Evolutionary conservation across 345 rosid genomes (phyloP), one percentile per base, ranked within the genome.

Genomic region (Eucalyptus curtisii): DNA sequence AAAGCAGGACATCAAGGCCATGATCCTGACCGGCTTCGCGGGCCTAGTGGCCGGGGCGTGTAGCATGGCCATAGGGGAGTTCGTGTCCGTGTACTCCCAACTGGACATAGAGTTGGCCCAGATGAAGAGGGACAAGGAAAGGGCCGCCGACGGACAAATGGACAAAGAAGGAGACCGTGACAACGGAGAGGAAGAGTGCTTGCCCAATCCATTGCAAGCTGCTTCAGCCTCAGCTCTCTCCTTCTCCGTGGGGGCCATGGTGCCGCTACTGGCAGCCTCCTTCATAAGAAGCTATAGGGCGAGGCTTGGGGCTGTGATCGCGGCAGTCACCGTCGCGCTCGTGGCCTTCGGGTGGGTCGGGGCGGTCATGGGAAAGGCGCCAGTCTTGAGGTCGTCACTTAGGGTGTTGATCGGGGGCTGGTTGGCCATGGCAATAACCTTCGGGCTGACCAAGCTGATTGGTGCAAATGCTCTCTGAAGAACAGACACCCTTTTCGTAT

Each of bases 61-160:
- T 80, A 97, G 99, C 92, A 97, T 97, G 99, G 98, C 99, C 20
- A 96, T 97, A 5, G 99, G 99, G 30, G 99, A 97, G 90, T 96
- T 94, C 19, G 99, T 97, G 49, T 97, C 99, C 3, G 99, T 97
- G 33, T 93, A 96, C 90, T 94, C 99, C 24, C 99, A 97, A 57
- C 87, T 95, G 19, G 99, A 97, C 82, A 94, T 96, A 7, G 97
- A 97, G 91, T 24, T 96, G 31, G 97, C 99, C 64, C 99, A 97
- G 31, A 91, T 93, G 90, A 94, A 93, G 86, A 91, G 99, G 87
- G 93, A 94, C 30, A 89, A 86, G 27, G 31, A 90, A 49, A 88
- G 90, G 85, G 20, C 49, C 53, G 5, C 52, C 48, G 90, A 53
- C 7, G 47, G 81, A 15, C 25, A 19, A 37, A 71, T 11, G 5